These are phyloP conservation scores for Dalechampia spathulata DNA, from an alignment of 441 rosid species.

Conservation along the genomic window DNA sequence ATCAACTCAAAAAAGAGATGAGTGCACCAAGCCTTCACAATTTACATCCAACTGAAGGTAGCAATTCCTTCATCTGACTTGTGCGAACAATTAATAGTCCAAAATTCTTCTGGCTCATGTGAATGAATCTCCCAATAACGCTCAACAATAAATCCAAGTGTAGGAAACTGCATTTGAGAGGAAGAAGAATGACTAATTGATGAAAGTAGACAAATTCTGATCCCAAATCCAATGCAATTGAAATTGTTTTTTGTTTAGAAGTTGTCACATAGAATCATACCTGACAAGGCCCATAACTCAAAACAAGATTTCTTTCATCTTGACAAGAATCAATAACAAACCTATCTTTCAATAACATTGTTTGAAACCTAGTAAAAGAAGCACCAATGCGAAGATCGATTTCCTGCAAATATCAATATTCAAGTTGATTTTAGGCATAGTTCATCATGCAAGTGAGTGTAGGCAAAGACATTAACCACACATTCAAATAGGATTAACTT, in stretches of 20 bases:
- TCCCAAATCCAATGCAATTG: slow-evolving; percentile 10
- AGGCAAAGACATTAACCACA: too few species aligned
- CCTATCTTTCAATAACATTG: slow-evolving; percentile 78
- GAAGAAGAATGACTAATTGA: slow-evolving; percentile 15
- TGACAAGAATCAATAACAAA: slow-evolving; percentile 61
- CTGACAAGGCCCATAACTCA: slow-evolving; percentile 99
- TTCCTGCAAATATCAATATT: slow-evolving; percentile 41
- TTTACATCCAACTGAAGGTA: slow-evolving; percentile 83
- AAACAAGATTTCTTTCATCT: slow-evolving; percentile 77
- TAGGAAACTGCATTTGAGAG: slow-evolving; percentile 61
- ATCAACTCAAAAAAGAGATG: slow-evolving; percentile 11
- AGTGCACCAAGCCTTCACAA: slow-evolving; percentile 13
- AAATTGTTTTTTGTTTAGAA: background rate
- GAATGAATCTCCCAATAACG: slow-evolving; percentile 94
- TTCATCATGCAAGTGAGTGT: background rate
- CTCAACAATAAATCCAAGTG: slow-evolving; percentile 93
- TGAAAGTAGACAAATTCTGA: slow-evolving; percentile 6
- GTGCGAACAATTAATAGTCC: slow-evolving; percentile 85
- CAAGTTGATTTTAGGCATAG: background rate
- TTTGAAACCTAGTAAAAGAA: slow-evolving; percentile 95
- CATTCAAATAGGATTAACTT: background rate
- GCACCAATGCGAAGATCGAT: slow-evolving; percentile 98
- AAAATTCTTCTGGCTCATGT: slow-evolving; percentile 90
- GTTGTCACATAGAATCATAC: slow-evolving; percentile 31
- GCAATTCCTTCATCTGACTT: slow-evolving; percentile 69